Evolutionary conservation across 169 alveolate species (phyloP).

Genomic region (Plasmodium gallinaceum): DNA sequence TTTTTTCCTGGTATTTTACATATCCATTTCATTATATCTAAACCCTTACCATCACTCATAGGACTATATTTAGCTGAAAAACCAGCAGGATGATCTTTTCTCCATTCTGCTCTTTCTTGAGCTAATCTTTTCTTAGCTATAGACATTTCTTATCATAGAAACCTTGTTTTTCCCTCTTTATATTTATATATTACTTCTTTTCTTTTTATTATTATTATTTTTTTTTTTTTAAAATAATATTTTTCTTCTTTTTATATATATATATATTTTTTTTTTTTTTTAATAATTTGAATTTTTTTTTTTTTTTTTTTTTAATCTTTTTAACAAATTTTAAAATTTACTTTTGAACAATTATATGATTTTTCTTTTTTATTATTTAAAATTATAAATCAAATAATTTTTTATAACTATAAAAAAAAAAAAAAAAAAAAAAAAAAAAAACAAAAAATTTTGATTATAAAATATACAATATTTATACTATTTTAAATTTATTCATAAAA

Average conservation of each 20-base stretch:
- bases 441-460: no score
- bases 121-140: slow-evolving; percentile 92
- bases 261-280: no score
- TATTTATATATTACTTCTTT: not conserved
- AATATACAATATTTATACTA: no score
- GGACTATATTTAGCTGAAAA: slow-evolving; percentile 97
- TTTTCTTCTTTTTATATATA: no score
- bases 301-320: no score
- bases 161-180: not conserved
- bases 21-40: slow-evolving; percentile 96
- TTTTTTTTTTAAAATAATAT: not conserved
- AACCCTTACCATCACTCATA: slow-evolving; percentile 93
- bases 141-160: slow-evolving; percentile 77
- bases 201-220: not conserved
- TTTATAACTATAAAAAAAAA: no score
- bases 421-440: no score
- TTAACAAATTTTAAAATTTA: no score
- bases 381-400: no score
- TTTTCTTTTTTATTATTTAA: not conserved
- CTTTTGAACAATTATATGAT: not conserved
- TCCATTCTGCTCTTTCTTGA: slow-evolving; percentile 96
- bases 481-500: no score
- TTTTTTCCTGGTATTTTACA: slow-evolving; percentile 97
- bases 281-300: no score
- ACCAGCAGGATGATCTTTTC: slow-evolving; percentile 98